A percentile compares a stretch with the other conserved stretches of the same genome.
These are phyloP conservation scores for Solanum clarkiae DNA, from an alignment of 257 asterid genomes.

Conservation along the genomic window DNA sequence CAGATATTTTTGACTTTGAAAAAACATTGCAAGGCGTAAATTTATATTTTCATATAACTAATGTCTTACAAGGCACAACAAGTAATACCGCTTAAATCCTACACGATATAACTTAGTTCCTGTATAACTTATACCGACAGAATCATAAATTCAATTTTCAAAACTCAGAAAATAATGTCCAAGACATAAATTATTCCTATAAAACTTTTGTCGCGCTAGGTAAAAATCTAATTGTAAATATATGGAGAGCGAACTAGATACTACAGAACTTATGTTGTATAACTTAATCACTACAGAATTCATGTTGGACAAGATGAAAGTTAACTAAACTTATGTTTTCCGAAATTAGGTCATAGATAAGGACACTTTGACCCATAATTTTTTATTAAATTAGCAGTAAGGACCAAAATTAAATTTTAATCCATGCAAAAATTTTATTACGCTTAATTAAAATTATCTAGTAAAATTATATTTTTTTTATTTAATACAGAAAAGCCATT, in stretches of 20 bases:
- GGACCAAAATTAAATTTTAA: neutral
- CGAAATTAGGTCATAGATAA: neutral
- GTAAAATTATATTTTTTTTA: neutral
- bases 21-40: too few relatives aligned
- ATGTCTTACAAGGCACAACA: too few relatives aligned
- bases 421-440: neutral
- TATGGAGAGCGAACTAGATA: neutral
- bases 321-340: neutral
- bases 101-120: too few relatives aligned
- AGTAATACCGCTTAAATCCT: too few relatives aligned
- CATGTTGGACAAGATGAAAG: neutral
- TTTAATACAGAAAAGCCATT: neutral
- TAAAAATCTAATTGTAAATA: too few relatives aligned
- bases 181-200: neutral
- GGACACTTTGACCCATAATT: neutral
- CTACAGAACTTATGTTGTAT: neutral
- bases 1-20: too few relatives aligned
- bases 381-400: neutral
- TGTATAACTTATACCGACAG: too few relatives aligned
- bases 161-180: too few relatives aligned
- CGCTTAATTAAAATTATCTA: neutral
- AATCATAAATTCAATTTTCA: too few relatives aligned
- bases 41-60: too few relatives aligned
- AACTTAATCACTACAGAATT: neutral
- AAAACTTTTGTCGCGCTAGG: too few relatives aligned